Percentiles rank a stretch among this genome's conserved stretches.
Evolutionary conservation across 805 yeast genomes (phyloP).

Genomic region (Zygotorulaspora sp.): DNA sequence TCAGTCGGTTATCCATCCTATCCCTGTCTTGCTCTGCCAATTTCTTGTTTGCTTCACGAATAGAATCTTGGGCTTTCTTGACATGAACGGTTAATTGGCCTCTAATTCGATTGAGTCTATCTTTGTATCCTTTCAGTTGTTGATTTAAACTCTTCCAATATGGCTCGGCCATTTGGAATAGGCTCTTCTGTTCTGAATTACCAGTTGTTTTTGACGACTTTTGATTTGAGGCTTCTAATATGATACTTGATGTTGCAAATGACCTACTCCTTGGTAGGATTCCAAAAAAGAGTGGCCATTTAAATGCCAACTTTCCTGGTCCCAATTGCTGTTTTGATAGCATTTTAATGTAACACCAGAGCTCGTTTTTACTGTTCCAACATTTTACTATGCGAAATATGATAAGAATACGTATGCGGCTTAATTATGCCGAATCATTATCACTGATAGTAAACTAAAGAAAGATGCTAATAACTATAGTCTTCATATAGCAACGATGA

Average conservation of each 20-base stretch:
- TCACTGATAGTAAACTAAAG: too few species aligned
- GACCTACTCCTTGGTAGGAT: background rate
- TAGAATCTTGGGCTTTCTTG: conserved; percentile 33
- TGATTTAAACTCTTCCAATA: conserved; percentile 14
- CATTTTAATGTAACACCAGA: conserved; percentile 1
- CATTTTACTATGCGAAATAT: too few species aligned
- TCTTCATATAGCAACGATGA: too few species aligned
- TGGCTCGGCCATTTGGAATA: conserved; percentile 10
- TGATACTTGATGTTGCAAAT: background rate
- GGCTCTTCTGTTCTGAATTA: conserved; percentile 2
- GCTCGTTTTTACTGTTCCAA: background rate
- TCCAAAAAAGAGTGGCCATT: too few species aligned
- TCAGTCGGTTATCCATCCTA: conserved; percentile 30
- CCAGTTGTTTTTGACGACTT: background rate
- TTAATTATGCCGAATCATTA: too few species aligned
- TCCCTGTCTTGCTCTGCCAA: conserved; percentile 37
- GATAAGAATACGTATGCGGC: too few species aligned
- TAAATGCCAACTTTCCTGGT: too few species aligned
- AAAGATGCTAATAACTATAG: too few species aligned
- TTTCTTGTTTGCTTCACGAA: conserved; percentile 37
- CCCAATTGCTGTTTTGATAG: conserved; percentile 4
- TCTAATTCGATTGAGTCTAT: conserved; percentile 12
- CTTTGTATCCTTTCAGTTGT: conserved; percentile 11
- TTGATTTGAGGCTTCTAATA: background rate
- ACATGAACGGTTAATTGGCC: conserved; percentile 20